A percentile compares a stretch with the other conserved stretches of the same genome.
Conservation (phyloP, 2,329 filamentous ascomycete species). For the Penicillium decumbens region DNA sequence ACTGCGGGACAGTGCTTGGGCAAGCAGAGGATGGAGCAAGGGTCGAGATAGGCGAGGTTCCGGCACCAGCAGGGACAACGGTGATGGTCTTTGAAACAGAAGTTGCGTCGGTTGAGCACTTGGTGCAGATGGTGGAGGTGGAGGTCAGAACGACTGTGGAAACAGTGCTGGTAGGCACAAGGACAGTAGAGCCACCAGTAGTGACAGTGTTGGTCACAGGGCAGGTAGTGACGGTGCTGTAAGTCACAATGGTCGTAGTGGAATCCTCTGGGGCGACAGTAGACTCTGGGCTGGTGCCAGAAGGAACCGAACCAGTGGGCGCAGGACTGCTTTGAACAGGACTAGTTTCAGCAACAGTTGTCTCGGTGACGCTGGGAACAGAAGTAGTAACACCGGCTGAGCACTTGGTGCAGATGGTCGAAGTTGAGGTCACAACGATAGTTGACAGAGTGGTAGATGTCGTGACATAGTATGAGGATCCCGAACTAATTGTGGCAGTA, state of each 20-base stretch:
- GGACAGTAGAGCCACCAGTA: constrained; percentile 47
- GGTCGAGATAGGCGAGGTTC: constrained; percentile 26
- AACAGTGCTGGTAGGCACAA: constrained; percentile 54
- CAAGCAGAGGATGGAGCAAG: constrained; percentile 38
- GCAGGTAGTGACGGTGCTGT: constrained; percentile 31
- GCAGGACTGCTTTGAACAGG: constrained; percentile 6
- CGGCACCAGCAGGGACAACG: constrained; percentile 15
- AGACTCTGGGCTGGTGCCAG: constrained; percentile 1
- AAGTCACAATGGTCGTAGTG: constrained; percentile 27
- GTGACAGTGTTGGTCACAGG: constrained; percentile 35
- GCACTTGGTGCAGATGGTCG: constrained; percentile 10
- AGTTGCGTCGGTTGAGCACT: constrained; percentile 3
- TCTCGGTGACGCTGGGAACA: not conserved
- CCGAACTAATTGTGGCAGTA: constrained; percentile 36
- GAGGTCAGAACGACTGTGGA: constrained; percentile 43
- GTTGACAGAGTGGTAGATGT: constrained; percentile 57
- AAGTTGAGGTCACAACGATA: constrained; percentile 14
- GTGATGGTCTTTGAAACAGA: not conserved
- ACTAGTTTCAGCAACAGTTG: not conserved
- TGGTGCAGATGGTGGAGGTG: constrained; percentile 12
- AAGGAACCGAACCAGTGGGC: constrained; percentile 11
- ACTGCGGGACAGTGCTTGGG: constrained; percentile 74
- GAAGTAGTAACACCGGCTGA: constrained; percentile 4
- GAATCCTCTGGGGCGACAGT: constrained; percentile 9
- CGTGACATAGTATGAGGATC: constrained; percentile 47